A percentile compares a stretch with the other conserved stretches of the same genome.
phyloP scores from a whole-genome alignment of 1,284 basidiomycete species.

The Schizophyllum amplum region DNA sequence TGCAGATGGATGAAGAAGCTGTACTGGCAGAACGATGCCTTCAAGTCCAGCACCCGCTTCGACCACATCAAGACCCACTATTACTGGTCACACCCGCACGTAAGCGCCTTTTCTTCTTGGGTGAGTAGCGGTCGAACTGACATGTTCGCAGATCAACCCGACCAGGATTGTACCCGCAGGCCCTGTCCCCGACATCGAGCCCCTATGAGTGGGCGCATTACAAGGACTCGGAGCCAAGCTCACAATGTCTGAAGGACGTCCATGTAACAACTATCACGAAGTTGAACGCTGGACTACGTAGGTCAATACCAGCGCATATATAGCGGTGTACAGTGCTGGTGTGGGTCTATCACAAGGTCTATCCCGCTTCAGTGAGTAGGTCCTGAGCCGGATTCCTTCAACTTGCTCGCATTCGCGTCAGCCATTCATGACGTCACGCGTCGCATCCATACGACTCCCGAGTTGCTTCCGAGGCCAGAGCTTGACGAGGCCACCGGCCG shows the following conservation, averaged over 20 bases:
- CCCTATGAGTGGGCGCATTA: conserved; percentile 48
- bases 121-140: conserved; percentile 4
- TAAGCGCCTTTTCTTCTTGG: conserved; percentile 20
- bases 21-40: conserved; percentile 88
- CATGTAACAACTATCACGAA: no score
- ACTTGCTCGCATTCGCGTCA: background rate
- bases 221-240: no score
- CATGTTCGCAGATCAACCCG: conserved; percentile 54
- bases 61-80: conserved; percentile 85
- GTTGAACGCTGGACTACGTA: no score
- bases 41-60: conserved; percentile 56
- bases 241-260: no score
- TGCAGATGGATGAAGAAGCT: conserved; percentile 76
- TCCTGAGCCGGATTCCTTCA: no score
- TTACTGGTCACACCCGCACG: conserved; percentile 62
- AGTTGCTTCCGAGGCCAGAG: no score
- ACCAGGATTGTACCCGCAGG: conserved; percentile 70
- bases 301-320: no score
- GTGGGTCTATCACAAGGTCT: no score
- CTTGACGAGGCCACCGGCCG: no score
- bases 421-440: background rate
- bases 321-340: no score
- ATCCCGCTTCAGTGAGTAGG: no score
- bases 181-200: conserved; percentile 63
- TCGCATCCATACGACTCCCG: background rate